Evolutionary conservation across 2,329 filamentous ascomycete species (phyloP).

Genomic region (Xenoacremonium recifei): DNA sequence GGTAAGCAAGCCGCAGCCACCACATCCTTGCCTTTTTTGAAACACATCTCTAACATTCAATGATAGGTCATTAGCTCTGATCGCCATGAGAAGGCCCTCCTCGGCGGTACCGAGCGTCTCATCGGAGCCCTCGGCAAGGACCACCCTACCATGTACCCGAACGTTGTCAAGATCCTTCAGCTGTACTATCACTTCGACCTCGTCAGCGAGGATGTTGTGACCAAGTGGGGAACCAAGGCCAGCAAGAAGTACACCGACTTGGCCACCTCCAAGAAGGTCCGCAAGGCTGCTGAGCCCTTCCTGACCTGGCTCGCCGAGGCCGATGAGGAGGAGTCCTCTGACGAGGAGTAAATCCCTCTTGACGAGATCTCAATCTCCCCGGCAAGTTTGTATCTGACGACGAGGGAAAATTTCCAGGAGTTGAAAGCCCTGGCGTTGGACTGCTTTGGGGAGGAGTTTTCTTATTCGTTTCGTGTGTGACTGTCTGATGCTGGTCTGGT

Average conservation of each 20-base stretch:
- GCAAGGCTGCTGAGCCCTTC: slow-evolving; percentile 92
- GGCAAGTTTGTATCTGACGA: neutral
- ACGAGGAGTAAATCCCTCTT: slow-evolving; percentile 47
- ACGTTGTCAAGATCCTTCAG: slow-evolving; percentile 84
- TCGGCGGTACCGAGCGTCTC: slow-evolving; percentile 93
- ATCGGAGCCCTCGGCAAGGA: slow-evolving; percentile 70
- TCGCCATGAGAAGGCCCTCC: slow-evolving; percentile 90
- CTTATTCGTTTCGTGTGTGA: neutral
- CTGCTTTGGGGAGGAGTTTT: too few species aligned
- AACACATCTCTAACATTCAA: slow-evolving; percentile 21
- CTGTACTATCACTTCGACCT: slow-evolving; percentile 90
- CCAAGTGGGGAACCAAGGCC: slow-evolving; percentile 89
- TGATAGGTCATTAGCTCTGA: slow-evolving; percentile 78
- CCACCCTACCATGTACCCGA: slow-evolving; percentile 70
- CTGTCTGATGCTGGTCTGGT: neutral
- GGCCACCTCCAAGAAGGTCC: slow-evolving; percentile 87
- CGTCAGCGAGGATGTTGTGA: slow-evolving; percentile 81
- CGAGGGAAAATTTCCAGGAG: neutral
- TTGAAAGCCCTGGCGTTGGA: too few species aligned
- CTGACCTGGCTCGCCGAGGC: slow-evolving; percentile 90
- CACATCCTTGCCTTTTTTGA: neutral
- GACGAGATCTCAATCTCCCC: neutral
- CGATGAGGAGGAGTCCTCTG: slow-evolving; percentile 62
- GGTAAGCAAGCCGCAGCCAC: slow-evolving; percentile 39
- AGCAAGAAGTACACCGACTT: slow-evolving; percentile 98